These are phyloP conservation scores for Leccinum longicurvipes DNA, from an alignment of 768 basidiomycete species.

Conservation along the genomic window DNA sequence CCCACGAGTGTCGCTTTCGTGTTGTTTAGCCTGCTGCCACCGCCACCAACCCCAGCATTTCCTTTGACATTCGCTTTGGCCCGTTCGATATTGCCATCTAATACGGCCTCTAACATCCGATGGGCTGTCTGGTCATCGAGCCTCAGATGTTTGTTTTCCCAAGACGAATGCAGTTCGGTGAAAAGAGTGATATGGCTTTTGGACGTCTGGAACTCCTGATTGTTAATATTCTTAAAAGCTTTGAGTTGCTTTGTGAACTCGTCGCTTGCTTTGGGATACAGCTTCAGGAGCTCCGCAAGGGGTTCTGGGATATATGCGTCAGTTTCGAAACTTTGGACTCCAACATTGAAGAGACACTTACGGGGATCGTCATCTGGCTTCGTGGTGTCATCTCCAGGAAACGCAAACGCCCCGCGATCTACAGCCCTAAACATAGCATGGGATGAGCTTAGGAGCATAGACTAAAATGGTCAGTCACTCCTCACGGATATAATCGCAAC, in stretches of 20 bases:
- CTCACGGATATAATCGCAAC: constrained; percentile 25
- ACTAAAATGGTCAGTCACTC: neutral
- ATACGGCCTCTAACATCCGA: constrained; percentile 1
- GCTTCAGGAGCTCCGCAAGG: neutral
- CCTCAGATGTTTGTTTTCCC: neutral
- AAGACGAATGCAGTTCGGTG: neutral
- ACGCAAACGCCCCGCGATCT: constrained; percentile 15
- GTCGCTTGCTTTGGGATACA: constrained; percentile 15
- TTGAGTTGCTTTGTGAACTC: neutral
- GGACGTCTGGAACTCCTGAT: constrained; percentile 4
- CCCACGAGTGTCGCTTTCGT: fast-evolving
- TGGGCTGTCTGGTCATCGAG: neutral
- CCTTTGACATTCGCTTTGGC: neutral
- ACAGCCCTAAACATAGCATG: constrained; percentile 6
- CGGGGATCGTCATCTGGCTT: neutral
- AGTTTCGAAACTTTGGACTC: neutral
- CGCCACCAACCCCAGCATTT: too few species aligned
- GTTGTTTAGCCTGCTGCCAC: neutral
- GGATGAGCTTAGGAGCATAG: neutral
- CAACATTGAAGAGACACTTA: neutral
- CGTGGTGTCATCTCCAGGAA: neutral
- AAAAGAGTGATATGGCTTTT: constrained; percentile 18
- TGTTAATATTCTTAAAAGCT: constrained; percentile 3
- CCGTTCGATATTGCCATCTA: constrained; percentile 6
- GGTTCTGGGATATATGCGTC: constrained; percentile 2